Percentiles rank a stretch among this genome's conserved stretches.
These are phyloP conservation scores for Adansonia grandidieri DNA, from an alignment of 441 rosid species.

Conservation along the genomic window DNA sequence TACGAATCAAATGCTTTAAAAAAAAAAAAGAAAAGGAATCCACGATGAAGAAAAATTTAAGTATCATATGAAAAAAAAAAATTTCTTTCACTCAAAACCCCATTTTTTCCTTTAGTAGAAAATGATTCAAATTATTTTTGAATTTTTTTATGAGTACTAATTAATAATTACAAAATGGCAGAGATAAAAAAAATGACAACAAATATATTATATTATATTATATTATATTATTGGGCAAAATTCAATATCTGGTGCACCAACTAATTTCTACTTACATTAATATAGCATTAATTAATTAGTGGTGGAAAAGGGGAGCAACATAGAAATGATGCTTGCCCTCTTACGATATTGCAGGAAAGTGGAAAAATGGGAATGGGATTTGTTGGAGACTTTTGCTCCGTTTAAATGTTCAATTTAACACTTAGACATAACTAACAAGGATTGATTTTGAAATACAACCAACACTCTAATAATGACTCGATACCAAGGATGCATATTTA, in stretches of 20 bases:
- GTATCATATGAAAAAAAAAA: no score
- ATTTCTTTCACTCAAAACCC: no score
- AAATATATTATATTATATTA: neutral
- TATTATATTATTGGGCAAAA: neutral
- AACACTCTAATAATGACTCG: neutral
- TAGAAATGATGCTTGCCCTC: neutral
- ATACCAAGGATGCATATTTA: neutral
- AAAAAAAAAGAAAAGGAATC: neutral
- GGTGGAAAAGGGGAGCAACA: neutral
- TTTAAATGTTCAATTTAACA: neutral
- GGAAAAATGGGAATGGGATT: neutral
- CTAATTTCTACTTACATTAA: neutral
- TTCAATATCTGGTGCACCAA: neutral
- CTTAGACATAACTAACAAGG: neutral
- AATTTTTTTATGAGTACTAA: no score
- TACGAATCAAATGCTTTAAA: no score
- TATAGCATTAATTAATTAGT: neutral
- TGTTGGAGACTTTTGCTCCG: neutral
- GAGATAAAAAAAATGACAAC: neutral
- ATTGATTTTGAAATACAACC: conserved; percentile 12
- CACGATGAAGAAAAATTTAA: neutral
- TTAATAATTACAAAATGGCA: neutral
- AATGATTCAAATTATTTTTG: no score
- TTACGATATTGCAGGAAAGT: neutral
- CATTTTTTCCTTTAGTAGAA: no score